Evolutionary conservation across 805 yeast species (phyloP).

Genomic region (Blastobotrys muscicola): DNA sequence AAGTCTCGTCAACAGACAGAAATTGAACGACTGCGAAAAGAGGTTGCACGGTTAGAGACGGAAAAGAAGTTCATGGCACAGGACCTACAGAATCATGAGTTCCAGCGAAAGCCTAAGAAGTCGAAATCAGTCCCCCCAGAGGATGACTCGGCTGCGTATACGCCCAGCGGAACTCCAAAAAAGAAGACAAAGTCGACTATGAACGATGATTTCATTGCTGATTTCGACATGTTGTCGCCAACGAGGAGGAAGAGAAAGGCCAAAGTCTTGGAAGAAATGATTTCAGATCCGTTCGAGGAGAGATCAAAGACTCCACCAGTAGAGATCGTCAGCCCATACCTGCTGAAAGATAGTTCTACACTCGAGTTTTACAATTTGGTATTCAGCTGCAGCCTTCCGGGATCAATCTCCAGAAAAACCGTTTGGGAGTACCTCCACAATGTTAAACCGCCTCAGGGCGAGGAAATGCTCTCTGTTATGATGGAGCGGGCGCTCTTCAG

Average conservation of each 20-base stretch:
- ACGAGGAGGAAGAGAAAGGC: neutral
- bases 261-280: neutral
- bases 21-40: slow-evolving; percentile 32
- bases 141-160: neutral
- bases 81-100: slow-evolving; percentile 33
- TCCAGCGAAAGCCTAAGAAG: slow-evolving; percentile 3
- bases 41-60: slow-evolving; percentile 38
- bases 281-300: too few species aligned
- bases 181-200: neutral
- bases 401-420: neutral
- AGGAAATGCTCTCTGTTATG: too few species aligned
- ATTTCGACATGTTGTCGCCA: neutral
- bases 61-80: slow-evolving; percentile 47
- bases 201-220: neutral
- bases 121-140: slow-evolving; percentile 5
- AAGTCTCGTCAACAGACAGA: slow-evolving; percentile 27
- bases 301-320: neutral
- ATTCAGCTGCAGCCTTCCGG: neutral
- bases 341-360: too few species aligned
- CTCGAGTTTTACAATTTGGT: too few species aligned
- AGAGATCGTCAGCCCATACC: neutral
- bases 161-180: slow-evolving; percentile 12
- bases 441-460: too few species aligned
- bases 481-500: too few species aligned
- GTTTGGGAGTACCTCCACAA: too few species aligned